phyloP scores from a whole-genome alignment of 768 basidiomycete genomes.

The Suillus lakei region DNA sequence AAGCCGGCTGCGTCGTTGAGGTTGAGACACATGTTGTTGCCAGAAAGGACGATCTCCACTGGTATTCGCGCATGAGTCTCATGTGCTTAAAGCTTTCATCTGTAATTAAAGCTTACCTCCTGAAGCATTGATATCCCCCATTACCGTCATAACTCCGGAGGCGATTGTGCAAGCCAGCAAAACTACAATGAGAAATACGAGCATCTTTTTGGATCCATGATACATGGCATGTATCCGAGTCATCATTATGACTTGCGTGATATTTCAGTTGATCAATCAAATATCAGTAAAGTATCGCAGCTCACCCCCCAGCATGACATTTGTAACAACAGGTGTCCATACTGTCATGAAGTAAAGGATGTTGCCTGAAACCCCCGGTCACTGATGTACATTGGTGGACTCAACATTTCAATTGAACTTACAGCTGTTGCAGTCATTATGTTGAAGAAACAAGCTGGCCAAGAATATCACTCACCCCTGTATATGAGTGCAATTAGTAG shows the following conservation, averaged over 20 bases:
- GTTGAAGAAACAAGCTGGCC: neutral
- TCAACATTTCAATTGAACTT: neutral
- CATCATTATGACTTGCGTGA: neutral
- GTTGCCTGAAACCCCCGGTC: neutral
- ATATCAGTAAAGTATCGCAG: neutral
- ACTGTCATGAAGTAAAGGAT: neutral
- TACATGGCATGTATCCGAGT: neutral
- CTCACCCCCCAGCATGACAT: neutral
- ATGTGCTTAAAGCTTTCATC: neutral
- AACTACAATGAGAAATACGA: neutral
- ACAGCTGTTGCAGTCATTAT: neutral
- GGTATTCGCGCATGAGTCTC: neutral
- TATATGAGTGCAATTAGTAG: neutral
- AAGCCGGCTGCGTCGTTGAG: too few relatives aligned
- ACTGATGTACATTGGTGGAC: too few relatives aligned
- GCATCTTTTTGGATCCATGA: neutral
- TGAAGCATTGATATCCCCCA: neutral
- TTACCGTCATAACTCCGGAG: fast-evolving
- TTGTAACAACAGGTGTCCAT: neutral
- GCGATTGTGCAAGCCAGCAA: neutral
- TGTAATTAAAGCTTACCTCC: neutral
- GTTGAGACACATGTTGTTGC: too few relatives aligned
- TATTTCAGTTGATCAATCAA: neutral
- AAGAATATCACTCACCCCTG: neutral
- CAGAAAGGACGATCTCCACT: neutral